Evolutionary conservation across 139 green algal genomes (phyloP).

Genomic region (Chlamydomonas applanata): DNA sequence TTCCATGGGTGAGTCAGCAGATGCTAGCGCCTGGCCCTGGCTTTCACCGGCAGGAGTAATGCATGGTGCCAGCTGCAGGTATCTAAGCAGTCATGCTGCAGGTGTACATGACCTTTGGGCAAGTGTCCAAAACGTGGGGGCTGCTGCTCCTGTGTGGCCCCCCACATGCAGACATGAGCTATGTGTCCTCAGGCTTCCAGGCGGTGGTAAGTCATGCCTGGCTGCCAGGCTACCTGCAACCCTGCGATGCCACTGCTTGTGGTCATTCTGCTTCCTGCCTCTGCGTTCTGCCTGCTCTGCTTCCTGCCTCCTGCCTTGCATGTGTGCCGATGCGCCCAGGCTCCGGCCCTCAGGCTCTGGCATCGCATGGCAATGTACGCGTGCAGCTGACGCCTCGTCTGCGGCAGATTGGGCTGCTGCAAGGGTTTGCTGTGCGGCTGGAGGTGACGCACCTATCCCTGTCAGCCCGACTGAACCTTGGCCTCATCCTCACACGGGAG

Average conservation of each 20-base stretch:
- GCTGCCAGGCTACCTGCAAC: not conserved
- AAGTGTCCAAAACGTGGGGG: no score
- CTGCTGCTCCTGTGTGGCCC: not conserved
- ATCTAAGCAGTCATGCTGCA: no score
- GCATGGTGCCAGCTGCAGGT: no score
- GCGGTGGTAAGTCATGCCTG: not conserved
- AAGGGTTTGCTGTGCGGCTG: conserved; percentile 26
- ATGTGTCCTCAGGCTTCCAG: conserved; percentile 28
- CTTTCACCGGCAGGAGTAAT: no score
- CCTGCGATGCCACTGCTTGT: not conserved
- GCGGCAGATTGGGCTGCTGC: conserved; percentile 11
- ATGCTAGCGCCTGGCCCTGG: not conserved
- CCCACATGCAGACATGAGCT: conserved; percentile 17
- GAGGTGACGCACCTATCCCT: conserved; percentile 32
- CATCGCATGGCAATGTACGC: not conserved
- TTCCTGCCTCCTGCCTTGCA: no score
- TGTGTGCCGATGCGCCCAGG: no score
- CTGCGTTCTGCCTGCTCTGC: no score
- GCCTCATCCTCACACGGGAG: conserved; percentile 30
- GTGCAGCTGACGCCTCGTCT: conserved; percentile 23
- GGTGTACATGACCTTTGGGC: no score
- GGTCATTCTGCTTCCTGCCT: no score
- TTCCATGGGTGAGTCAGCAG: not conserved
- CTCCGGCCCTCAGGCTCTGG: no score
- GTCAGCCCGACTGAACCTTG: conserved; percentile 28